Evolutionary conservation across 352 stramenopile genomes (phyloP), one percentile per base, ranked within the genome.

Genomic region (Plasmopara muralis): DNA sequence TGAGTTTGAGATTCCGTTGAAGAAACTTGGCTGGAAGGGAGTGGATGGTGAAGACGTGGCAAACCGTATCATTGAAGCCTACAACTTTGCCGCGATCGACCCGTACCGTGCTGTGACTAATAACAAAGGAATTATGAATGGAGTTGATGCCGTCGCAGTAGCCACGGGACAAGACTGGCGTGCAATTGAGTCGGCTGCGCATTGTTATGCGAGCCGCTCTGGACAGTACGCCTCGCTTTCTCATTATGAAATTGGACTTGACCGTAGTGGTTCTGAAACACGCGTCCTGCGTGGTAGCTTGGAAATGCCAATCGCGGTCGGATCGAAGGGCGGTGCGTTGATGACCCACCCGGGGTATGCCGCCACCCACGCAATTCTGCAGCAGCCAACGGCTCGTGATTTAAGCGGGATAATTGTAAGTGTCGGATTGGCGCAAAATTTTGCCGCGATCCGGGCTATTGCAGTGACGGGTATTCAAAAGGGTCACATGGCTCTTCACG

Each of bases 71-170:
- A 55, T 95, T 6, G 82, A 93, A 43, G 84, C 84, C 5, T 91
- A 85, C 72, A 86, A 87, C 55, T 95, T 95, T 63, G 84, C 84
- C 5, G 75, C 72, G 16, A 57, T 89, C 16, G 84, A 95, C 37
- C 84, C 84, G 39, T 95, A 82, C 57, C 77, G 84, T 30, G 84
- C 84, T 5, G 81, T 91, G 52, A 94, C 83, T 31, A 83, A 95
- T 66, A 95, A 95, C 73, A 95, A 95, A 69, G 84, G 84, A 33
- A 89, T 95, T 50, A 91, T 95, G 77, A 95, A 95, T 53, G 84
- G 82, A 37, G 70, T 95, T 13, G 83, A 92, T 54, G 74, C 84
- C 12, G 82, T 89, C 14, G 82, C 82, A 35, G 53, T 95, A 6
- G 84, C 84, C 4, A 91, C 81, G 1, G 84, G 84, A 14, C 84